A percentile compares a stretch with the other conserved stretches of the same genome.
These are phyloP conservation scores for Jimgerdemannia lactiflua DNA, from an alignment of 192 early-diverging fungal species.

Conservation along the genomic window DNA sequence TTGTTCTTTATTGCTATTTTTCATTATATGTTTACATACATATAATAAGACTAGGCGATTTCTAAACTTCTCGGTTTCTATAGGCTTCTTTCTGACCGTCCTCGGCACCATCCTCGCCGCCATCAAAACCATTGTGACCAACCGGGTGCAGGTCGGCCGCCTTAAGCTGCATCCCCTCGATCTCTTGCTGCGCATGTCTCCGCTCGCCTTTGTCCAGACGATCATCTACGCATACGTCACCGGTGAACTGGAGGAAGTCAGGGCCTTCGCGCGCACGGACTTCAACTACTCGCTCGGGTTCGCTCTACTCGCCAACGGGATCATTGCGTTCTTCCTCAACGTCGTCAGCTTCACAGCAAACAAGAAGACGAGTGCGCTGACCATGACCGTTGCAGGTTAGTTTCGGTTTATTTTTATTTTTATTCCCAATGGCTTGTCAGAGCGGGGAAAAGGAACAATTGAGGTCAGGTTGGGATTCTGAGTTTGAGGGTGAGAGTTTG, in stretches of 20 bases:
- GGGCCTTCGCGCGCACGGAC: slow-evolving; percentile 35
- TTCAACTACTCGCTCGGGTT: slow-evolving; percentile 38
- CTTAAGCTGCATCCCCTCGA: slow-evolving; percentile 81
- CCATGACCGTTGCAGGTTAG: slow-evolving; percentile 68
- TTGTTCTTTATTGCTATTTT: slow-evolving; percentile 7
- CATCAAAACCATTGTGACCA: slow-evolving; percentile 81
- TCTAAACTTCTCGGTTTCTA: not conserved
- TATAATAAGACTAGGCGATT: too few relatives aligned
- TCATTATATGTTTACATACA: not conserved
- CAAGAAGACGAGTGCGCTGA: slow-evolving; percentile 80
- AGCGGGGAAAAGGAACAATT: too few relatives aligned
- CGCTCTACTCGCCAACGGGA: slow-evolving; percentile 72
- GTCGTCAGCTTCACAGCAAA: slow-evolving; percentile 86
- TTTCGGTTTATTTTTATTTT: not conserved
- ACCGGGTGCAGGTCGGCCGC: slow-evolving; percentile 73
- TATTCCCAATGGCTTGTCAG: too few relatives aligned
- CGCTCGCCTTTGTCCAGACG: slow-evolving; percentile 73
- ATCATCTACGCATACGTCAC: slow-evolving; percentile 56
- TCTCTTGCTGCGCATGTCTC: slow-evolving; percentile 76
- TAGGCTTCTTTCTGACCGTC: slow-evolving; percentile 70
- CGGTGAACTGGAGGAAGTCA: slow-evolving; percentile 58
- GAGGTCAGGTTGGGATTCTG: too few relatives aligned
- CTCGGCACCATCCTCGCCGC: slow-evolving; percentile 77
- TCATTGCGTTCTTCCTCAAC: slow-evolving; percentile 85
- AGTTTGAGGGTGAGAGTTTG: too few relatives aligned